Percentiles rank a stretch among this genome's conserved stretches.
These are phyloP conservation scores for Schizothecium vesticola DNA, from an alignment of 495 filamentous ascomycete genomes.

Conservation along the genomic window DNA sequence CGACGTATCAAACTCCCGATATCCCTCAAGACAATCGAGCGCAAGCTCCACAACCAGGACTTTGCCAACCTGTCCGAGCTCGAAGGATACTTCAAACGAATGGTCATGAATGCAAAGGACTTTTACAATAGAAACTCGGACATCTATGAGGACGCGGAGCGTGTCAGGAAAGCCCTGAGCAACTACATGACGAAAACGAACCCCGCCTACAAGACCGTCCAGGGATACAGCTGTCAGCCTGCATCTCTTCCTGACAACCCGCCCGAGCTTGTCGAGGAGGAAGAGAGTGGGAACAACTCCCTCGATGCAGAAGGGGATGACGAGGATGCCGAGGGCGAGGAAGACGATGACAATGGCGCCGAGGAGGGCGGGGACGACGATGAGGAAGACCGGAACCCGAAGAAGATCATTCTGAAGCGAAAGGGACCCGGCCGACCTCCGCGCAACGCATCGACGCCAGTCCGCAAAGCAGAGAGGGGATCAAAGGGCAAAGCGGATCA, in stretches of 20 bases:
- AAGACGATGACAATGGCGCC: conserved; percentile 29
- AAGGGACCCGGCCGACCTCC: conserved; percentile 25
- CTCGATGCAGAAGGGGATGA: conserved; percentile 16
- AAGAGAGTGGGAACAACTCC: conserved; percentile 11
- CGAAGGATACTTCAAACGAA: conserved; percentile 70
- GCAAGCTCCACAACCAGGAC: conserved; percentile 56
- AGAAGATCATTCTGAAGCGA: conserved; percentile 29
- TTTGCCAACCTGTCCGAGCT: conserved; percentile 59
- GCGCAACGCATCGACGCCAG: conserved; percentile 8
- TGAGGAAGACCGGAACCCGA: conserved; percentile 27
- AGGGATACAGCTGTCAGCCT: conserved; percentile 54
- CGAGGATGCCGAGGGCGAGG: conserved; percentile 24
- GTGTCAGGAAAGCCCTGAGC: conserved; percentile 66
- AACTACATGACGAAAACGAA: conserved; percentile 73
- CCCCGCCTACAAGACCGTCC: conserved; percentile 58
- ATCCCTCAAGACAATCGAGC: conserved; percentile 67
- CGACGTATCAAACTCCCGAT: conserved; percentile 65
- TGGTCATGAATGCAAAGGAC: conserved; percentile 70
- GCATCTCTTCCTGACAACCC: conserved; percentile 51
- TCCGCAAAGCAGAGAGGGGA: conserved; percentile 14
- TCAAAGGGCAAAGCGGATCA: conserved; percentile 39
- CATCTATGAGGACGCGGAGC: conserved; percentile 68
- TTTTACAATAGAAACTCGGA: conserved; percentile 61
- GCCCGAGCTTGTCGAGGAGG: conserved; percentile 9
- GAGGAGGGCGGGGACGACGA: conserved; percentile 31